phyloP scores from a whole-genome alignment of 2,329 filamentous ascomycete genomes.

The Rugonectria rugulosa region DNA sequence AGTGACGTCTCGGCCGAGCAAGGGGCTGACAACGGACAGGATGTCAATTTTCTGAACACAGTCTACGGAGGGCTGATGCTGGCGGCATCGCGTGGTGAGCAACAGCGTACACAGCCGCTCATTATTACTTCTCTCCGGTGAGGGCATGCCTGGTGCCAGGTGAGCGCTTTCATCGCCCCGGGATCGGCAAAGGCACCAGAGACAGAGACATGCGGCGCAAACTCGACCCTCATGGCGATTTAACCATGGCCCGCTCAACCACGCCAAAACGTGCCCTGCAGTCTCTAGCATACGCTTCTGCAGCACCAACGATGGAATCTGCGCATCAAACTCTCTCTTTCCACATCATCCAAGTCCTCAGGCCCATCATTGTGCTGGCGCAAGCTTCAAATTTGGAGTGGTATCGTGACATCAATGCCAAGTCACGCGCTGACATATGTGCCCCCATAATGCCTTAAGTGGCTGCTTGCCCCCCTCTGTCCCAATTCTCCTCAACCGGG shows the following conservation, averaged over 20 bases:
- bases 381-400: constrained; percentile 26
- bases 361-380: constrained; percentile 21
- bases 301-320: too few species aligned
- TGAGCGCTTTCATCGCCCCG: background rate
- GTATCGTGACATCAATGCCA: constrained; percentile 33
- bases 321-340: too few species aligned
- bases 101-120: constrained; percentile 2
- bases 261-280: background rate
- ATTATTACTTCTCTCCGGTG: background rate
- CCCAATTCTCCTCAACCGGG: constrained; percentile 3
- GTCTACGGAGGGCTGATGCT: background rate
- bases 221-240: background rate
- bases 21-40: background rate
- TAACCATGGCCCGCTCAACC: background rate
- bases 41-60: background rate
- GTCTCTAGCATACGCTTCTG: background rate
- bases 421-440: constrained; percentile 38
- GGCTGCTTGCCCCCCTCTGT: constrained; percentile 30
- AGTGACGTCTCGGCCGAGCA: constrained; percentile 6
- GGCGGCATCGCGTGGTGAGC: too few species aligned
- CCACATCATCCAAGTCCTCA: too few species aligned
- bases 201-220: background rate
- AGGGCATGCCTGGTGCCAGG: background rate
- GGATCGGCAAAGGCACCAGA: background rate
- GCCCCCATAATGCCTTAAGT: constrained; percentile 25